Evolutionary conservation across 225 moss, liverwort and hornwort species (phyloP).

Genomic region (Marchantia polymorpha): DNA sequence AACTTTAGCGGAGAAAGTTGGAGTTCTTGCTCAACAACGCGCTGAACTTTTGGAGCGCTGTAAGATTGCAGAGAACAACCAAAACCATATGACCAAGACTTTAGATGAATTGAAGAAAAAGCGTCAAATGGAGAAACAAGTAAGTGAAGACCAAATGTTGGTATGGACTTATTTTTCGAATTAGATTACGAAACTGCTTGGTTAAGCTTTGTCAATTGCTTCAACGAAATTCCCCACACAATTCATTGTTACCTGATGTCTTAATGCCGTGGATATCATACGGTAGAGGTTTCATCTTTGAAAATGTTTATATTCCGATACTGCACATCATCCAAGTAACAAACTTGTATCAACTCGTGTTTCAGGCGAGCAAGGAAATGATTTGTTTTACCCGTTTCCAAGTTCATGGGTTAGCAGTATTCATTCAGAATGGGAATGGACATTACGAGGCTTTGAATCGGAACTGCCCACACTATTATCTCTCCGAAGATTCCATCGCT

Average conservation of each 20-base stretch:
- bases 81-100: conserved; percentile 57
- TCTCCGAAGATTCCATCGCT: conserved; percentile 71
- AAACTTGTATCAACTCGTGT: neutral
- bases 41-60: conserved; percentile 86
- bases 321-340: neutral
- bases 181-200: neutral
- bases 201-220: no score
- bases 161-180: neutral
- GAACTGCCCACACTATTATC: conserved; percentile 66
- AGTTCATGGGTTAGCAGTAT: conserved; percentile 69
- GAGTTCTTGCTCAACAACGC: conserved; percentile 73
- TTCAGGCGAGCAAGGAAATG: conserved; percentile 72
- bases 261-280: no score
- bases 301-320: no score
- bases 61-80: conserved; percentile 69
- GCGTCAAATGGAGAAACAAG: conserved; percentile 80
- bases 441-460: conserved; percentile 74
- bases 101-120: conserved; percentile 77
- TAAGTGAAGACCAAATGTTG: conserved; percentile 1
- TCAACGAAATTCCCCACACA: no score
- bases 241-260: no score
- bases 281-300: no score
- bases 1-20: conserved; percentile 82
- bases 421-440: conserved; percentile 57
- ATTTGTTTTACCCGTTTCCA: conserved; percentile 77